Conservation (phyloP, 208 protist genomes). For the Wallacemonas sp. region DNA sequence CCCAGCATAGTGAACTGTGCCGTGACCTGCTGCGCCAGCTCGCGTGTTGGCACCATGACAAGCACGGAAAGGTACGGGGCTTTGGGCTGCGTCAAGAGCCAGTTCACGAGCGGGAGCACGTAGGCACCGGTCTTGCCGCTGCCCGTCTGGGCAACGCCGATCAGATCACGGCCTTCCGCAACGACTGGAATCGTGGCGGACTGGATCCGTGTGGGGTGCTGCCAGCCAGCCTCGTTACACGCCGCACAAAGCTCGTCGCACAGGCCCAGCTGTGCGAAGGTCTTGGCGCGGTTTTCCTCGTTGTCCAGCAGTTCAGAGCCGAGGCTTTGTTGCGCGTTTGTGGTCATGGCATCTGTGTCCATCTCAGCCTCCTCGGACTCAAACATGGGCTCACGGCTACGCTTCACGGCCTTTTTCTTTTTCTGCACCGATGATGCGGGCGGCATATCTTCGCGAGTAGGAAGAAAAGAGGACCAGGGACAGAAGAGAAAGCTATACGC, state of each 20-base stretch:
- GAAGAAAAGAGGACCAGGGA: constrained; percentile 4
- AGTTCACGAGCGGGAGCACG: constrained; percentile 98
- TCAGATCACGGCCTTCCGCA: constrained; percentile 90
- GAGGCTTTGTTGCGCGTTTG: constrained; percentile 30
- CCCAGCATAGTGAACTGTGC: constrained; percentile 92
- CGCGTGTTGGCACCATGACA: constrained; percentile 97
- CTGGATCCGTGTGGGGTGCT: constrained; percentile 96
- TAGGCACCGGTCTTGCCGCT: constrained; percentile 99
- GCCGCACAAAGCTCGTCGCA: constrained; percentile 90
- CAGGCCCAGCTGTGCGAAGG: constrained; percentile 91
- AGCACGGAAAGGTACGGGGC: constrained; percentile 91
- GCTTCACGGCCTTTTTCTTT: constrained; percentile 17
- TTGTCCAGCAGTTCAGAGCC: constrained; percentile 85
- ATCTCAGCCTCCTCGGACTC: constrained; percentile 24
- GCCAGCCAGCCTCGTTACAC: constrained; percentile 90
- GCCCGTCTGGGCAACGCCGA: constrained; percentile 98
- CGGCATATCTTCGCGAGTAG: neutral
- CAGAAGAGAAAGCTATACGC: constrained; percentile 9
- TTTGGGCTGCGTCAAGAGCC: constrained; percentile 91
- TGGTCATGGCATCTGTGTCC: neutral
- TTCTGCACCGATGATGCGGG: neutral
- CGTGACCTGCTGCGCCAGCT: constrained; percentile 98
- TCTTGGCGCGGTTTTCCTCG: constrained; percentile 71
- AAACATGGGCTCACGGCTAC: constrained; percentile 24
- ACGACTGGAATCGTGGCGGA: constrained; percentile 92